Base-by-base conservation (phyloP, 2,329 filamentous ascomycete species). In the Talaromyces sp. region DNA sequence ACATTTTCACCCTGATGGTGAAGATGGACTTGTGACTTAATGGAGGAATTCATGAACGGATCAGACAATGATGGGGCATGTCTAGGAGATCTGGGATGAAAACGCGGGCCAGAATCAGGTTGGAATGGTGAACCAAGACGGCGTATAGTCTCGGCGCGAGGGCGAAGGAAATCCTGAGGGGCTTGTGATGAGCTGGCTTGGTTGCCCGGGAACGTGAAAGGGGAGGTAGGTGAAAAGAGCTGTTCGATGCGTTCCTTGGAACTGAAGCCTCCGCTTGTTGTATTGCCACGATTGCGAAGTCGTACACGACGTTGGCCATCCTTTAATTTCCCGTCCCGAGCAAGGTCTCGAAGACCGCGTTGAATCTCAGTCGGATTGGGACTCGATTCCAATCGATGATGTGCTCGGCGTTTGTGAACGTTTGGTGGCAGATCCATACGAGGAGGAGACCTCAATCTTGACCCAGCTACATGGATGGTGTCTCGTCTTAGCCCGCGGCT, bases 221-320 rank as follows among this genome's bases (percentile, higher is more conserved):
- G 63, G 21, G 63, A 64, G 5, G 60, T 60, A 3, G 63, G 60
- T 3, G 80, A 82, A 69, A 86, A 85, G 3, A 86, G 75, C 62
- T 81, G 79, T 50, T 83, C 78, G 37, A 87, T 76, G 59, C 81
- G 78, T 74, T 67, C 80, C 58, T 80, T 77, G 31, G 79, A 79
- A 65, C 79, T 79, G 64, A 84, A 81, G 59, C 85, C 83, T 44
- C 62, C 62, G 57, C 85, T 83, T 25, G 84, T 79, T 54, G 84
- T 88, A 68, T 86, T 86, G 61, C 86, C 86, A 48, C 86, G 83
- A 67, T 82, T 86, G 44, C 86, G 82, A 37, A 86, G 81, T 28
- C 86, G 83, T 11, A 86, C 80, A 33, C 84, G 82, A 61, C 83
- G 82, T 67, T 84, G 80, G 60, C 82, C 77, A 64, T 85, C 81